Base-by-base conservation (phyloP, 2,329 filamentous ascomycete genomes). In the Sclerotinia glacialis region DNA sequence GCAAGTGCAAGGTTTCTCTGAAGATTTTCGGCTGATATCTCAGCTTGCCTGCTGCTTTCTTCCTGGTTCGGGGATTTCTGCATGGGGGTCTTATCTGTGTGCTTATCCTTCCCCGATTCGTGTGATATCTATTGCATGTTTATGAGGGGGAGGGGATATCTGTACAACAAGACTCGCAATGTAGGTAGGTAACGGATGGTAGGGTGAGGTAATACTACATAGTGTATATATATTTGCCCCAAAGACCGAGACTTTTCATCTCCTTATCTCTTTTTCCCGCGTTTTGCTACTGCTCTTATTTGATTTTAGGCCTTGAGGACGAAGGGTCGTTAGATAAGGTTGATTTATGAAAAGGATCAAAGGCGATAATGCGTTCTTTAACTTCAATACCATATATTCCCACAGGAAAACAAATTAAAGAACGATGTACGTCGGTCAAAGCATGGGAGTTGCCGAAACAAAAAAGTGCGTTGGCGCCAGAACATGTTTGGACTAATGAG, bases 361-460 rank as follows among this genome's bases (percentile, higher is more conserved):
- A 18, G 4, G 21, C n/a, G 3, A 60, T 9, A 0, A 60, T 60
- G 56, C 56, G 56, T 23, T 34, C 56, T 3, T 34, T 60, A 31
- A 47, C 56, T 23, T 60, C 52, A 14, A 58, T 46, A 31, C 42
- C 62, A 4, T 77, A 75, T 67, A 65, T 78, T 31, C 78, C 78
- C 2, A 77, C 72, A 5, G 72, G 69, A 61, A 68, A 76, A 64
- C 78, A 77, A 50, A 62, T 81, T 66, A 80, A 76, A 69, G 75
- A 74, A 65, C 75, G 80, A 69, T 76, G 75, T 62, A 82, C 79
- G 5, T 77, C 78, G 28, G 49, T 79, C 21, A 76, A 76, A 34
- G 76, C 80, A 61, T 83, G 81, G 81, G 75, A 81, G 68, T 74
- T 83, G 42, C 80, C 80, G 9, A 82, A 82, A 74, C 80, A 82